Percentiles rank a stretch among this genome's conserved stretches.
Conservation (phyloP, 352 stramenopile genomes). For the Pythium sukuiense region DNA sequence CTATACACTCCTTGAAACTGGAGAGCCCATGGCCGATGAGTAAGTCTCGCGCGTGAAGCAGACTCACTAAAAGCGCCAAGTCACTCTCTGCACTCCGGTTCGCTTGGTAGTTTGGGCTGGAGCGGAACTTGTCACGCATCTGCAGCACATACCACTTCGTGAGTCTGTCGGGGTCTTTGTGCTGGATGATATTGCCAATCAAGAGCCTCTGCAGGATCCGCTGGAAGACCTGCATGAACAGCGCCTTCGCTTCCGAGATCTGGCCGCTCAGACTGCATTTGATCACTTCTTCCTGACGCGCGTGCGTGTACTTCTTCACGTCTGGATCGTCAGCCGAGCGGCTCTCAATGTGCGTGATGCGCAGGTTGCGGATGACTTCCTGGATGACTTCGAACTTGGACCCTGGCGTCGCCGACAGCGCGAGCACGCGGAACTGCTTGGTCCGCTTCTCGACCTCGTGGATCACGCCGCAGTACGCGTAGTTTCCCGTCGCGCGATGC, state of each 20-base stretch:
- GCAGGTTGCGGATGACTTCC: conserved; percentile 94
- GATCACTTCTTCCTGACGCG: conserved; percentile 82
- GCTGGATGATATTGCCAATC: conserved; percentile 55
- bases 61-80: conserved; percentile 66
- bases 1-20: conserved; percentile 73
- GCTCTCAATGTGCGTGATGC: conserved; percentile 95
- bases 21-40: conserved; percentile 73
- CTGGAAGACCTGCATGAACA: conserved; percentile 65
- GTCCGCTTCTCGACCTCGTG: conserved; percentile 65
- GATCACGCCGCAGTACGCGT: conserved; percentile 95
- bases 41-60: conserved; percentile 79
- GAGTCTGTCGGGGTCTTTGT: conserved; percentile 76
- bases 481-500: conserved; percentile 96
- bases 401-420: conserved; percentile 97
- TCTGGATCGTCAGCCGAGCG: conserved; percentile 93
- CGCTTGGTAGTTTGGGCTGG: conserved; percentile 58
- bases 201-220: conserved; percentile 63
- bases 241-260: conserved; percentile 63
- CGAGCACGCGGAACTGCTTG: conserved; percentile 89
- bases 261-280: conserved; percentile 61
- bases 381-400: conserved; percentile 95
- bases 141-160: conserved; percentile 79
- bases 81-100: conserved; percentile 78
- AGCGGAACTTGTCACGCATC: conserved; percentile 67
- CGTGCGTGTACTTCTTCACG: conserved; percentile 90